Base-by-base conservation (phyloP, 2,329 filamentous ascomycete genomes). In the Pseudogymnoascus verrucosus region DNA sequence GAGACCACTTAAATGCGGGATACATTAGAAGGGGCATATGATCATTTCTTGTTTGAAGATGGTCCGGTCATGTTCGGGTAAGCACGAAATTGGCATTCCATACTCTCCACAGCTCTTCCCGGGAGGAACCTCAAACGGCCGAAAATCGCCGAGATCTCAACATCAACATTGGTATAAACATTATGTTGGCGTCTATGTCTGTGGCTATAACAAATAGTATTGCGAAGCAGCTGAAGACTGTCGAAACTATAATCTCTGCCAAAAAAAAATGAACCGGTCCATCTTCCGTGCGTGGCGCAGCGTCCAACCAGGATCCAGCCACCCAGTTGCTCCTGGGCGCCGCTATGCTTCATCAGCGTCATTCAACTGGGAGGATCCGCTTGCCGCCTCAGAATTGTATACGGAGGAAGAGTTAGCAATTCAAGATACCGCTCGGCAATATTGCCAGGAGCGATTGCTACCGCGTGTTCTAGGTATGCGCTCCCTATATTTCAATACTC, bases 301-400 rank as follows among this genome's bases (percentile, higher is more conserved):
- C 42, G 42, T 23, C 42, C 42, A 23, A 14, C 19, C 11, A 23
- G 11, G 42, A 44, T 44, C 42, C 19, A 7, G 42, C 16, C 42
- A 7, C 42, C 5, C 19, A 23, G 5, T 44, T 44, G 4, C 19
- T 23, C 19, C 42, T 4, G 42, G 42, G 6, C 19, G 42, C 42
- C 42, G 42, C 42, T 44, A 71, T 57, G 65, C 71, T 60, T 68
- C 72, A 65, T 69, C 69, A 61, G 69, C 69, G 47, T 65, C 74
- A 23, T 98, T 97, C 75, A 87, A 96, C 75, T 99, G 95, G 93
- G 84, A 95, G 74, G 95, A 99, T 73, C 93, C 95, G n/a, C 80
- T 99, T 64, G 83, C 82, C 28, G 81, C 88, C 42, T 87, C 85
- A 71, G 89, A 85, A 71, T 78, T 96, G 51, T 84, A 92, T 71